Conservation (phyloP, 2,329 filamentous ascomycete species). For the Hirsutella rhossiliensis region DNA sequence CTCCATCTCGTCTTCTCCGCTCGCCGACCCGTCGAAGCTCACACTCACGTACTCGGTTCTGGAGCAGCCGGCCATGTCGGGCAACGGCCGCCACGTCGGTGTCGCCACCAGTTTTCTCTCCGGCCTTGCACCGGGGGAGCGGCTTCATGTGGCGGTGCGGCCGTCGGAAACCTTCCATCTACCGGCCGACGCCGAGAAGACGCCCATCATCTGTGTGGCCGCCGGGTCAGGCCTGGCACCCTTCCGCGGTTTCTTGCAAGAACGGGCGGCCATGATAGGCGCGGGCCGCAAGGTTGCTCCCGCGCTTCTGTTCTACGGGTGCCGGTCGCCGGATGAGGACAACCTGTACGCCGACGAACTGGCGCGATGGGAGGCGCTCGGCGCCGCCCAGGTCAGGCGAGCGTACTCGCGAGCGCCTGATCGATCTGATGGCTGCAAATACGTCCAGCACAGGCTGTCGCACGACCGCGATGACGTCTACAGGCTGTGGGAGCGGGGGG, state of each 20-base stretch:
- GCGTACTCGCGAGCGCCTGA: conserved; percentile 39
- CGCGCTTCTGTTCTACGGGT: conserved; percentile 55
- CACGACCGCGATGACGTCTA: conserved; percentile 22
- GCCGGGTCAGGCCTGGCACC: conserved; percentile 48
- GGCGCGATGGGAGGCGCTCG: conserved; percentile 43
- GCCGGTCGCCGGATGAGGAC: conserved; percentile 40
- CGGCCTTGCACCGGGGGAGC: conserved; percentile 28
- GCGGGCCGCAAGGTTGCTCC: conserved; percentile 43
- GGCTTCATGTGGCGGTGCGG: conserved; percentile 37
- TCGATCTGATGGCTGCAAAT: conserved; percentile 32
- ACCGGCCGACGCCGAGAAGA: conserved; percentile 29
- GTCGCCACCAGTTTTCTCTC: conserved; percentile 51
- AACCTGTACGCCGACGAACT: conserved; percentile 49
- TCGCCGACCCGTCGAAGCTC: conserved; percentile 41
- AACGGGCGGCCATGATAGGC: conserved; percentile 39
- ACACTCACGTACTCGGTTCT: conserved; percentile 60
- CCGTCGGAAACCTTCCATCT: conserved; percentile 34
- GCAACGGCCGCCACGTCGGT: conserved; percentile 39
- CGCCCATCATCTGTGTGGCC: conserved; percentile 37
- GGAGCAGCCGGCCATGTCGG: conserved; percentile 39
- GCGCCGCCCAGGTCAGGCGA: conserved; percentile 47
- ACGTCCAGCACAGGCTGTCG: conserved; percentile 33
- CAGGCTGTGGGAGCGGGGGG: conserved; percentile 27
- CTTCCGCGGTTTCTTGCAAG: conserved; percentile 51
- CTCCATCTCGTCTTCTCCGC: conserved; percentile 64